Conservation (phyloP, 176 grass and related monocot genomes). For the Oryza brachyantha region DNA sequence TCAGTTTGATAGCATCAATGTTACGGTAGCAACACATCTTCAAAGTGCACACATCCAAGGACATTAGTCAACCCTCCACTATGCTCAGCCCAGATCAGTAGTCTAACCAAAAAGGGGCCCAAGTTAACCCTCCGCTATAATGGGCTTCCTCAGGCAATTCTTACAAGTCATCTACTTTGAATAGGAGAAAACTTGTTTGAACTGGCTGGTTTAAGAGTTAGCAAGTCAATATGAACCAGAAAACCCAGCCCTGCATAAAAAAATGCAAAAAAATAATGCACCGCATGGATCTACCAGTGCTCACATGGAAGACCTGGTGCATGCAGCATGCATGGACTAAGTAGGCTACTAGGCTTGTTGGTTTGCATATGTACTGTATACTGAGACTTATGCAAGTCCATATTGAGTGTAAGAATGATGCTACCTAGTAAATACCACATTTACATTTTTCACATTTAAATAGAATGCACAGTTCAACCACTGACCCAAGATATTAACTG, state of each 20-base stretch:
- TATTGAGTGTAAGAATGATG: not conserved
- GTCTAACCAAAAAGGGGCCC: not conserved
- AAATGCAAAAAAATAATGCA: not conserved
- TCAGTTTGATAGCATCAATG: not conserved
- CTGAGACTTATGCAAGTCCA: not conserved
- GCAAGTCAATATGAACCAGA: not conserved
- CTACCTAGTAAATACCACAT: not conserved
- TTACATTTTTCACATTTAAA: not conserved
- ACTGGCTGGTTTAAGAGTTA: not conserved
- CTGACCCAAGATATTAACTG: not conserved
- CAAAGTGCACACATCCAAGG: not conserved
- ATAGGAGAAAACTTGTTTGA: not conserved
- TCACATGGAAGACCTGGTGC: not conserved
- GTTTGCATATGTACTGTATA: not conserved
- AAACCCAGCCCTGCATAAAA: not conserved
- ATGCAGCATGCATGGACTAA: not conserved
- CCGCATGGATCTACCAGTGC: not conserved
- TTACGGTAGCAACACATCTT: not conserved
- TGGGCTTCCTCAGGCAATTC: not conserved
- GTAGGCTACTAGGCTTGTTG: not conserved
- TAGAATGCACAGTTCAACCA: not conserved
- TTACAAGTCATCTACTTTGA: not conserved
- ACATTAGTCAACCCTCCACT: no score
- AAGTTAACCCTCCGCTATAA: not conserved
- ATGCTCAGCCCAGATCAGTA: not conserved